Evolutionary conservation across 2,329 filamentous ascomycete species (phyloP).

Genomic region (Triangularia setosa): DNA sequence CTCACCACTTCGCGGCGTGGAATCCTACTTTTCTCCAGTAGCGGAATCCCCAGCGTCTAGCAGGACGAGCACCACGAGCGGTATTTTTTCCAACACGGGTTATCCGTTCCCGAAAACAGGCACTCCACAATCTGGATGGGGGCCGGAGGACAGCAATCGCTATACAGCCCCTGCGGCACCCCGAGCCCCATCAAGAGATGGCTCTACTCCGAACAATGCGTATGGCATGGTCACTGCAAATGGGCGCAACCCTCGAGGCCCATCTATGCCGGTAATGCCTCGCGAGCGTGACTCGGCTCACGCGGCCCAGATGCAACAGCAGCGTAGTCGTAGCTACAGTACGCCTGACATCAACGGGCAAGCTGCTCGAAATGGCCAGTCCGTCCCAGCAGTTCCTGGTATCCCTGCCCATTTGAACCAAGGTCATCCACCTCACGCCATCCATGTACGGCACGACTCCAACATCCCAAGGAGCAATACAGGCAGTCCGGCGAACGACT

Average conservation of each 20-base stretch:
- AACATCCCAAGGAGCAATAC: slow-evolving; percentile 74
- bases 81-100: slow-evolving; percentile 58
- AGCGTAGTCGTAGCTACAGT: slow-evolving; percentile 84
- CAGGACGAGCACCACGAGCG: slow-evolving; percentile 69
- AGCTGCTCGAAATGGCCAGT: slow-evolving; percentile 48
- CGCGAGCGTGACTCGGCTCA: slow-evolving; percentile 44
- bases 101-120: slow-evolving; percentile 71
- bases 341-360: slow-evolving; percentile 87
- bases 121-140: slow-evolving; percentile 64
- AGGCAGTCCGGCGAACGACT: slow-evolving; percentile 68
- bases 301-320: slow-evolving; percentile 57
- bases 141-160: slow-evolving; percentile 63
- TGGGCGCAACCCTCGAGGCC: slow-evolving; percentile 66
- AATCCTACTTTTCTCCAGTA: slow-evolving; percentile 91
- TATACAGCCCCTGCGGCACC: slow-evolving; percentile 88
- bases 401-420: slow-evolving; percentile 71
- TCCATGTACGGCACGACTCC: slow-evolving; percentile 50
- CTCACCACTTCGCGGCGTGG: slow-evolving; percentile 63
- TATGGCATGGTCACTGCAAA: slow-evolving; percentile 51
- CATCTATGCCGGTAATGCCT: slow-evolving; percentile 70
- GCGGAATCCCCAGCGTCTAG: slow-evolving; percentile 75
- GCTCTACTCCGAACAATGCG: slow-evolving; percentile 58
- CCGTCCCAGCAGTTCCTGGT: slow-evolving; percentile 67
- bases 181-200: slow-evolving; percentile 74
- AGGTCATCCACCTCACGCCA: slow-evolving; percentile 53